Evolutionary conservation across 2,329 filamentous ascomycete genomes (phyloP).

Genomic region (Epichloe bromicola): DNA sequence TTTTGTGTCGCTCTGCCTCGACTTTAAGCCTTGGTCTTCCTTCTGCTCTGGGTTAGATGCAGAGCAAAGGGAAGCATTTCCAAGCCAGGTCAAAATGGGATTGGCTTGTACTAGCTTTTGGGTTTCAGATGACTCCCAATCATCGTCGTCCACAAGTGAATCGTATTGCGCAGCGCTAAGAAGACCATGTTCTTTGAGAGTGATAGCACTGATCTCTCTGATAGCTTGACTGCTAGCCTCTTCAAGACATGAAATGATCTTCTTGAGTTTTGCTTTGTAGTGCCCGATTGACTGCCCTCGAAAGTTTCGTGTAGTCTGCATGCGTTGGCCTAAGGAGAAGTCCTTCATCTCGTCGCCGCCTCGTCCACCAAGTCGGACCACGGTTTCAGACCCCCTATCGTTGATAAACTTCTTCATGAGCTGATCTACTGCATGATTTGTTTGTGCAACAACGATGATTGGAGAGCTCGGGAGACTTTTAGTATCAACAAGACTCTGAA

Average conservation of each 20-base stretch:
- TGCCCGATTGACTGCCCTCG: constrained; percentile 4
- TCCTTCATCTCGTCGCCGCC: constrained; percentile 54
- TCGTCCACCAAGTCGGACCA: constrained; percentile 51
- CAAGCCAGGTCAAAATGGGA: constrained; percentile 9
- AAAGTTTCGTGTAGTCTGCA: constrained; percentile 17
- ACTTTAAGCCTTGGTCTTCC: not conserved
- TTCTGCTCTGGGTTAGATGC: not conserved
- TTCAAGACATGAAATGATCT: constrained; percentile 5
- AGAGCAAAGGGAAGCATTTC: not conserved
- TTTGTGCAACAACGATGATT: constrained; percentile 72
- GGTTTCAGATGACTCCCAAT: constrained; percentile 15
- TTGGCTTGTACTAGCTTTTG: not conserved
- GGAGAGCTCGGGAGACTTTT: constrained; percentile 29
- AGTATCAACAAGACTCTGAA: constrained; percentile 36
- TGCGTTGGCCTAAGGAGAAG: constrained; percentile 35
- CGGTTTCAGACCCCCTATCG: constrained; percentile 31
- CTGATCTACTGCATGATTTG: constrained; percentile 84
- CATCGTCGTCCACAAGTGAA: constrained; percentile 42
- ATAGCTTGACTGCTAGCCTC: constrained; percentile 16
- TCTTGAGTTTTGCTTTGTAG: constrained; percentile 4
- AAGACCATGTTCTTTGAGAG: constrained; percentile 41
- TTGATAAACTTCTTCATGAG: constrained; percentile 50
- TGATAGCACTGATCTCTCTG: constrained; percentile 33
- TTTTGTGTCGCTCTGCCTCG: constrained; percentile 9
- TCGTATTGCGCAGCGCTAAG: constrained; percentile 51